Evolutionary conservation across 805 yeast genomes (phyloP), one percentile per base, ranked within the genome.

Genomic region (Lipomyces spencermartinsiae): DNA sequence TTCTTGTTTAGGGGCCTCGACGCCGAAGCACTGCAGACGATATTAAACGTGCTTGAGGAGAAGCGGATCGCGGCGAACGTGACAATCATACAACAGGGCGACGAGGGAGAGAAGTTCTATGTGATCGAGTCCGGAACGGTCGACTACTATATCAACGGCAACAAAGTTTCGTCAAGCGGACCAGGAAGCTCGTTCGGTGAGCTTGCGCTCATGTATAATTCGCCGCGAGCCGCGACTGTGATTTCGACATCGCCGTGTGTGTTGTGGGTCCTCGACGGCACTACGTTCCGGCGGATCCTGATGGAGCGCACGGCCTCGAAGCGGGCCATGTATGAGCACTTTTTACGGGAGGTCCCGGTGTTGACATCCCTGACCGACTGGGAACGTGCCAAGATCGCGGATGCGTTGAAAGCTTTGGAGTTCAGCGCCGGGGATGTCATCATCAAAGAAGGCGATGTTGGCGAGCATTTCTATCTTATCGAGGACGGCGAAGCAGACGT

Each of bases 191-290:
- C 94, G 58, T 95, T 95, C 80, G 99, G 99, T 77, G 99, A 95
- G 80, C 85, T 95, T 76, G 99, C 99, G 2, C 84, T 95, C 74
- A 93, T 95, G 97, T 94, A 95, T 82, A 94, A 95, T 79, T 88
- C 97, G 22, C 98, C 98, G 70, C 88, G 99, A 80, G 98, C 98
- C 7, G 98, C 98, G 9, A 92, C 98, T 0, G 98, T 91, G 0
- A 75, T 84, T 34, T 93, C 97, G 9, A 78, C 83, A 31, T 83
- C 90, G 7, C 70, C 73, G 4, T 84, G 89, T 74, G 86, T 87
- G 39, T 83, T 94, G 62, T 94, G 97, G 97, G 95, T 97, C 1
- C 84, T 95, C 73, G 99, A 95, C 80, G 87, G 99, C 76, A 82
- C 89, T 75, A 93, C 98, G 0, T 95, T 95, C 83, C 89, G 97